Evolutionary conservation across 768 basidiomycete genomes (phyloP), one percentile per base, ranked within the genome.

Genomic region (Holtermannia corniformis): DNA sequence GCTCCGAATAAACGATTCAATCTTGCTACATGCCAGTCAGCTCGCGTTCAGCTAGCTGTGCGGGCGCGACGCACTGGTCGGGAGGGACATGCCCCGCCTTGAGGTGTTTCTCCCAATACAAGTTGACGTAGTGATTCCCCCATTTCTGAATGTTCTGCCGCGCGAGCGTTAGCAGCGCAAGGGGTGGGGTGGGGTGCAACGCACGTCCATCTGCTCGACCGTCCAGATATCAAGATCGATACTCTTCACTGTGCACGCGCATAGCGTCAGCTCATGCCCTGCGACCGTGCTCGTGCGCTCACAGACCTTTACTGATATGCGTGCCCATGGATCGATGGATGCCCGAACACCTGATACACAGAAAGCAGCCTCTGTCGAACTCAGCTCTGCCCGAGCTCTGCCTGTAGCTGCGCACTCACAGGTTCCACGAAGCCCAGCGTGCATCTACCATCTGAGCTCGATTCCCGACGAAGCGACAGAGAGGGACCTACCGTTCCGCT

Each of bases 151-250:
- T 83, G 1, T 51, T 64, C 67, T 75, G 56, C 47, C 12, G 14
- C 13, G 49, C 53, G 20, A 57, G 55, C 41, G 20, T 28, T 5
- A 44, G 14, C 23, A 7, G n/a, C 5, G 19, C 49, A 41, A 41
- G 27, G 42, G 41, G 5, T 5, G 47, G 32, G 27, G 54, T 24
- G 19, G 47, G 24, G n/a, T 24, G 19, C 1, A 24, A 59, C 79
- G 56, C 62, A 90, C 91, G 75, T 84, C 82, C 86, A 99, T 92
- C 75, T 99, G 93, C 58, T 96, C 91, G 2, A 89, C 88, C 5
- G 89, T 93, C 93, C 93, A 99, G 16, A 86, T 81, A 64, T 99
- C 93, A 50, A 99, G 82, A 75, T 99, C 93, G 50, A 99, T 87
- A 2, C 90, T 93, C 68, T 95, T 95, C 70, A 99, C 87, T 74